Percentiles rank a stretch among this genome's conserved stretches.
phyloP scores from a whole-genome alignment of 2,329 filamentous ascomycete genomes.

The Stachybotrys elegans region DNA sequence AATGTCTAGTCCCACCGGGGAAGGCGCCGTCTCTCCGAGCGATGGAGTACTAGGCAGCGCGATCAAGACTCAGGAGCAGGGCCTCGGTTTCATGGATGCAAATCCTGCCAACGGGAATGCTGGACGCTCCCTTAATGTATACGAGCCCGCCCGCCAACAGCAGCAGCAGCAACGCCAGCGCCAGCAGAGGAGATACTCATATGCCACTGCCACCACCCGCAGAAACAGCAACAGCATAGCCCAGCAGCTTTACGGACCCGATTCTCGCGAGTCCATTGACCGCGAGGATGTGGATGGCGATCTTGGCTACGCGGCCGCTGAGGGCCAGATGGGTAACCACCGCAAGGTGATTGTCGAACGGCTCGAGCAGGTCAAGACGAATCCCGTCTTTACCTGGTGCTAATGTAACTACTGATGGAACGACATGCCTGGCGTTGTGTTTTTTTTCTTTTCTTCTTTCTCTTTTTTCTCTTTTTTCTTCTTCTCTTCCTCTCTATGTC shows the following conservation, averaged over 20 bases:
- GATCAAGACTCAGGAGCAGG: neutral
- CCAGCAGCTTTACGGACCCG: slow-evolving; percentile 45
- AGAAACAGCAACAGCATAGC: slow-evolving; percentile 47
- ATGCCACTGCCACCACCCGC: slow-evolving; percentile 41
- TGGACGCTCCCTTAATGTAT: slow-evolving; percentile 35
- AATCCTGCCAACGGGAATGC: slow-evolving; percentile 33
- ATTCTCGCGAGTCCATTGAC: slow-evolving; percentile 53
- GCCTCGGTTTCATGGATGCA: slow-evolving; percentile 12
- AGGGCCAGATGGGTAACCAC: slow-evolving; percentile 86
- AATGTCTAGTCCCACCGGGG: slow-evolving; percentile 44
- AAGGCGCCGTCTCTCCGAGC: slow-evolving; percentile 34
- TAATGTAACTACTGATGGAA: no score
- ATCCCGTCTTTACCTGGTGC: slow-evolving; percentile 97
- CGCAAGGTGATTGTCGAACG: slow-evolving; percentile 96
- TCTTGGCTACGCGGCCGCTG: slow-evolving; percentile 87
- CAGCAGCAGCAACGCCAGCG: slow-evolving; percentile 27
- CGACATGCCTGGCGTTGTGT: no score
- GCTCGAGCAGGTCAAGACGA: slow-evolving; percentile 91
- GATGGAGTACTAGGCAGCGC: slow-evolving; percentile 16
- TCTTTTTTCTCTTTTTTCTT: neutral
- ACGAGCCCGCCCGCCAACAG: slow-evolving; percentile 38
- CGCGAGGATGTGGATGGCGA: slow-evolving; percentile 85
- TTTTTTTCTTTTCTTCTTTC: slow-evolving; percentile 9
- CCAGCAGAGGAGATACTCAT: slow-evolving; percentile 50
- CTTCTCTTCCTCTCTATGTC: neutral